phyloP scores from a whole-genome alignment of 352 stramenopile genomes.

The Phytophthora crassamura region DNA sequence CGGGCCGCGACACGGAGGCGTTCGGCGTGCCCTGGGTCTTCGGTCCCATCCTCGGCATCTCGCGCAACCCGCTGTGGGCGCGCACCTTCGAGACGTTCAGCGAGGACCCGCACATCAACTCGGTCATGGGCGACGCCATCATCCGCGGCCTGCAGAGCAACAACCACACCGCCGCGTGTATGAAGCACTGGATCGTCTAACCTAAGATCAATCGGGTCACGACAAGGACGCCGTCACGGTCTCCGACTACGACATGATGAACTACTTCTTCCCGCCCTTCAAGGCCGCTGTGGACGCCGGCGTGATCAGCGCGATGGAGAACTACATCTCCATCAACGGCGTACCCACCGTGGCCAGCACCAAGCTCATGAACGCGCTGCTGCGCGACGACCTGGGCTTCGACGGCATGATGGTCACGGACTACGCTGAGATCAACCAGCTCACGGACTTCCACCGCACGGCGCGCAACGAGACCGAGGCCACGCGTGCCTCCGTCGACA shows the following conservation, averaged over 20 bases:
- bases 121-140: constrained; percentile 52
- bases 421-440: constrained; percentile 91
- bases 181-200: constrained; percentile 87
- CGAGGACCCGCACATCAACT: constrained; percentile 82
- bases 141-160: constrained; percentile 75
- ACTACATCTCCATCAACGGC: constrained; percentile 89
- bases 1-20: constrained; percentile 76
- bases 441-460: constrained; percentile 58
- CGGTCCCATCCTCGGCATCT: constrained; percentile 76
- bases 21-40: constrained; percentile 90
- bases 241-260: constrained; percentile 66
- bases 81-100: constrained; percentile 93
- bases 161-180: constrained; percentile 66
- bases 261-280: constrained; percentile 80
- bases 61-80: constrained; percentile 82
- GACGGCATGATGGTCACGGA: constrained; percentile 91
- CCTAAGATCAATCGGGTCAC: constrained; percentile 69
- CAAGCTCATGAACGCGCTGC: constrained; percentile 68
- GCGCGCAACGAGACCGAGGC: constrained; percentile 49
- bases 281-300: constrained; percentile 66
- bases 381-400: constrained; percentile 82
- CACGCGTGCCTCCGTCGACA: constrained; percentile 83
- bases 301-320: constrained; percentile 89
- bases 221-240: constrained; percentile 74
- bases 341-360: constrained; percentile 84